phyloP scores from a whole-genome alignment of 805 yeast species.

The Priceomyces castillae region DNA sequence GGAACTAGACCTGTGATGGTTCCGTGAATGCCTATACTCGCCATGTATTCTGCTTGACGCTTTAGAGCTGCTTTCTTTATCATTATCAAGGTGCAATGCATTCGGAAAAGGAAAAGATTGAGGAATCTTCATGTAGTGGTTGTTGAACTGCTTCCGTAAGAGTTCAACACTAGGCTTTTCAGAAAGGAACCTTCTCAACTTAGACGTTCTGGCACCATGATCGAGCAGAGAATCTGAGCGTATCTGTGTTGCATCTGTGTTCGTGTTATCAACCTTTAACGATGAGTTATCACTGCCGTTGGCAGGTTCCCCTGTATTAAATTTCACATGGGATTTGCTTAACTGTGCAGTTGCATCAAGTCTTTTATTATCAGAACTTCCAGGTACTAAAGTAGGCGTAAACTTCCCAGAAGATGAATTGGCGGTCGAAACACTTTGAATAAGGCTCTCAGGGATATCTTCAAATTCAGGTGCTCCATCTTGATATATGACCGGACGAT shows the following conservation, averaged over 20 bases:
- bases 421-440: slow-evolving; percentile 27
- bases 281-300: slow-evolving; percentile 16
- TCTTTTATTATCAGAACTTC: not conserved
- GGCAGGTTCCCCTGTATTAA: too few species aligned
- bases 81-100: slow-evolving; percentile 37
- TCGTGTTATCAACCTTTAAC: not conserved
- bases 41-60: slow-evolving; percentile 15
- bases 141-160: slow-evolving; percentile 29
- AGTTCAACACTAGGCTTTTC: not conserved
- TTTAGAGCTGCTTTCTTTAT: slow-evolving; percentile 25
- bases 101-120: slow-evolving; percentile 37
- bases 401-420: slow-evolving; percentile 17
- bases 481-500: slow-evolving; percentile 32
- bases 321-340: too few species aligned
- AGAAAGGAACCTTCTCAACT: not conserved
- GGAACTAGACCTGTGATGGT: slow-evolving; percentile 36
- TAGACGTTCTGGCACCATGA: not conserved
- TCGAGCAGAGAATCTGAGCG: not conserved
- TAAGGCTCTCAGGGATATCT: slow-evolving; percentile 41
- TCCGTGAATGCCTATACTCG: slow-evolving; percentile 20
- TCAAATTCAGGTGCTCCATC: slow-evolving; percentile 33
- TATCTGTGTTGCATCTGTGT: not conserved
- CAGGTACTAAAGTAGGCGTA: slow-evolving; percentile 13
- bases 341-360: not conserved
- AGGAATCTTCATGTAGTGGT: slow-evolving; percentile 51